Conservation (phyloP, 2,329 filamentous ascomycete genomes). For the Alternaria viburni region DNA sequence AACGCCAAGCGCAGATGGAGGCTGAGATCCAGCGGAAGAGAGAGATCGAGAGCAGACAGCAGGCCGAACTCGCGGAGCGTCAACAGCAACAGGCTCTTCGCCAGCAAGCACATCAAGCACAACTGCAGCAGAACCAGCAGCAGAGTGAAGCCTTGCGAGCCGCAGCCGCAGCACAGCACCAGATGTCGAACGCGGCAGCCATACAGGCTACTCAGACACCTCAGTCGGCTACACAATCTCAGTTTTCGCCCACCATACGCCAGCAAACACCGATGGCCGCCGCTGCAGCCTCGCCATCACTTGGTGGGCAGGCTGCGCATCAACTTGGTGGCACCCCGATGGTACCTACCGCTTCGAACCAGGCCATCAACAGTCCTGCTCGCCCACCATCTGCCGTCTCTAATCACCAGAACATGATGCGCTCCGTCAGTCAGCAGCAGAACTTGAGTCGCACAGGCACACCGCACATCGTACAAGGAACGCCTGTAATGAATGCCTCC, state of each 20-base stretch:
- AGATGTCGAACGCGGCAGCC: constrained; percentile 32
- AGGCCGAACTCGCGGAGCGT: constrained; percentile 48
- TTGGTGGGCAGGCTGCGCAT: constrained; percentile 42
- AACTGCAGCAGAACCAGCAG: constrained; percentile 27
- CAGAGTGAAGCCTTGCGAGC: constrained; percentile 47
- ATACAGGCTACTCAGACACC: constrained; percentile 50
- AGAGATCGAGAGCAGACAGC: constrained; percentile 42
- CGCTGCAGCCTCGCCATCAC: constrained; percentile 50
- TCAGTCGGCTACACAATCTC: constrained; percentile 63
- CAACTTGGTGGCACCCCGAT: constrained; percentile 54
- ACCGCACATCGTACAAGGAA: constrained; percentile 48
- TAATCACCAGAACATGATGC: constrained; percentile 49
- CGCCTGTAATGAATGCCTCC: constrained; percentile 46
- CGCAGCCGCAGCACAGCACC: constrained; percentile 39
- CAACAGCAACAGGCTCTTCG: constrained; percentile 58
- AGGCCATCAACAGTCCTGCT: constrained; percentile 47
- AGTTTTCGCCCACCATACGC: constrained; percentile 65
- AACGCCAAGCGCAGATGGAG: constrained; percentile 48
- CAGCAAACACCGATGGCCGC: constrained; percentile 55
- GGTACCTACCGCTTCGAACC: constrained; percentile 48
- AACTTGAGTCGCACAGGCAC: constrained; percentile 48
- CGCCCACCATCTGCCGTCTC: constrained; percentile 48
- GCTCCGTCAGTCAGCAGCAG: constrained; percentile 48
- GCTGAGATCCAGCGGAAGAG: constrained; percentile 44
- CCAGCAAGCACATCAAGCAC: constrained; percentile 44